phyloP scores from a whole-genome alignment of 2,329 filamentous ascomycete genomes.

The Trichophyton equinum region DNA sequence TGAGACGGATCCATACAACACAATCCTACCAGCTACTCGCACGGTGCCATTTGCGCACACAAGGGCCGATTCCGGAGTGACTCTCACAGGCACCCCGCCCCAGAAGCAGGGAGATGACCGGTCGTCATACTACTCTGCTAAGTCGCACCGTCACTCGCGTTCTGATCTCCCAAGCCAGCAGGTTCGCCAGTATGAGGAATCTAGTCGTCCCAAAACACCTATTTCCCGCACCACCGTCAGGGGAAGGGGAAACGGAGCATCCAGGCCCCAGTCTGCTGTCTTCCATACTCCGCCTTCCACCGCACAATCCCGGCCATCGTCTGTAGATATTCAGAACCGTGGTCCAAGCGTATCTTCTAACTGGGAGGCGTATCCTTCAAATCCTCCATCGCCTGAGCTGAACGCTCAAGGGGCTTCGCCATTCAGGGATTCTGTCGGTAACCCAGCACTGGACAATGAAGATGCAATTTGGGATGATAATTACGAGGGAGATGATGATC shows the following conservation, averaged over 20 bases:
- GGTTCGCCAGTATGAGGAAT: constrained; percentile 20
- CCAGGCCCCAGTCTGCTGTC: constrained; percentile 22
- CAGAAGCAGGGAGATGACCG: constrained; percentile 32
- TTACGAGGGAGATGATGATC: not conserved
- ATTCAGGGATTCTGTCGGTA: constrained; percentile 18
- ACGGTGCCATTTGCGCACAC: constrained; percentile 72
- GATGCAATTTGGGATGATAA: not conserved
- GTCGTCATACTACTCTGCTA: constrained; percentile 39
- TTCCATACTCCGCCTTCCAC: constrained; percentile 21
- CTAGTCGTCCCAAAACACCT: constrained; percentile 20
- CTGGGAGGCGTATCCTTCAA: constrained; percentile 30
- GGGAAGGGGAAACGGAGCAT: constrained; percentile 20
- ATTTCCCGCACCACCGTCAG: constrained; percentile 19
- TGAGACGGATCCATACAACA: constrained; percentile 29
- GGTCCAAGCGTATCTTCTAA: constrained; percentile 29
- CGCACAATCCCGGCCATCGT: constrained; percentile 15
- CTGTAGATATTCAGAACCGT: constrained; percentile 20
- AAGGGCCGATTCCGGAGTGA: constrained; percentile 50
- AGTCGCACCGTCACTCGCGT: constrained; percentile 22
- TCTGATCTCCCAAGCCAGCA: constrained; percentile 23
- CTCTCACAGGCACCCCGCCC: constrained; percentile 34
- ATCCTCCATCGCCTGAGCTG: constrained; percentile 20
- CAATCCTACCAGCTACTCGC: constrained; percentile 23
- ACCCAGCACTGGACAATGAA: constrained; percentile 17
- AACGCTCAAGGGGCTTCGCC: not conserved